phyloP scores from a whole-genome alignment of 306 rosid species.

The Acacia confusa region DNA sequence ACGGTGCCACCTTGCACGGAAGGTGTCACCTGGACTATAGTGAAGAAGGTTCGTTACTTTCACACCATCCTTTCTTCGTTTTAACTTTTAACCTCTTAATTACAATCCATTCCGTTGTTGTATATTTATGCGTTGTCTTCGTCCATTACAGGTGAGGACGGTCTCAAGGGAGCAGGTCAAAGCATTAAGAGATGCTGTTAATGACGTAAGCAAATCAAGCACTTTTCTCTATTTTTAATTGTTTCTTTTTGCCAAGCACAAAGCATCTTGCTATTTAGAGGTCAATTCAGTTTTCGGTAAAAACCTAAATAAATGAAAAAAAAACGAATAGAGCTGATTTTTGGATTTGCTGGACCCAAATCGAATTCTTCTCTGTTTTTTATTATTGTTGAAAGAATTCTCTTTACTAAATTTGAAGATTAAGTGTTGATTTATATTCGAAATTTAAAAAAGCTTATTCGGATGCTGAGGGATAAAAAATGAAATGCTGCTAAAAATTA shows the following conservation, averaged over 20 bases:
- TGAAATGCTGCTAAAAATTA: neutral
- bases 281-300: too few relatives aligned
- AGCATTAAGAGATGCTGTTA: constrained; percentile 51
- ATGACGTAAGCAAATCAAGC: constrained; percentile 58
- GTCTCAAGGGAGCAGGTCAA: constrained; percentile 61
- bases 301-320: too few relatives aligned
- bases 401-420: neutral
- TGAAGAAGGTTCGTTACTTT: constrained; percentile 49
- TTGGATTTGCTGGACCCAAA: too few relatives aligned
- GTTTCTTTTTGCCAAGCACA: too few relatives aligned
- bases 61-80: neutral
- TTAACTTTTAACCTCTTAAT: neutral
- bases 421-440: neutral
- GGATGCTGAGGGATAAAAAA: neutral
- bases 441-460: neutral
- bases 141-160: constrained; percentile 54
- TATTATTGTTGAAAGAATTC: neutral
- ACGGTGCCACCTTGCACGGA: constrained; percentile 80
- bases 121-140: neutral
- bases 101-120: neutral
- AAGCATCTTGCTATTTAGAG: too few relatives aligned
- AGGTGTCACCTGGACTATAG: constrained; percentile 75
- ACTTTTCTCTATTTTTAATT: neutral
- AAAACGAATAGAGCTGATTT: too few relatives aligned
- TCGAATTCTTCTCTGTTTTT: too few relatives aligned